Base-by-base conservation (phyloP, 2,329 filamentous ascomycete species). In the Cadophora sp. region DNA sequence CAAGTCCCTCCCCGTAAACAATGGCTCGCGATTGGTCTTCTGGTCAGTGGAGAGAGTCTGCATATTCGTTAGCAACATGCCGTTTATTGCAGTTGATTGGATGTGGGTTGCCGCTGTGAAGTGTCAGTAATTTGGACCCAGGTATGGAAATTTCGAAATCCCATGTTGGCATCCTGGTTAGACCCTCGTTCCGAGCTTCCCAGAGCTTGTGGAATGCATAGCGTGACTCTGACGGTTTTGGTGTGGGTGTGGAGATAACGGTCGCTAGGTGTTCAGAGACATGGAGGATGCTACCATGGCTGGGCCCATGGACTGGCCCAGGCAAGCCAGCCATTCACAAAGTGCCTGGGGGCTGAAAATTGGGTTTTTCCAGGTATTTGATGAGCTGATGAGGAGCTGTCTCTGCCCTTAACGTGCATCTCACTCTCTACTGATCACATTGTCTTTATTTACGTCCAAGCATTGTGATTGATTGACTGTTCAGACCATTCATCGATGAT, bases 211-310 rank as follows among this genome's bases (percentile, higher is more conserved):
- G 31, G 19, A 27, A 27, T 40, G 12, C 11, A 24, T 40, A 19
- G 22, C 2, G 14, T 40, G 31, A 9, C 8, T 9, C n/a, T 19
- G 22, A 1, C 40, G 31, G 34, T 59, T 4, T 26, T 37, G 31
- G 29, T 26, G 1, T 24, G 3, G n/a, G 5, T 59, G 55, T 59
- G 56, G 31, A 43, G 34, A 59, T 27, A 37, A 59, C 34, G 55
- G n/a, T 40, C 34, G 31, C 56, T 59, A 40, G 43, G 56, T 59
- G 56, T 59, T 40, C 43, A n/a, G 19, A 22, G 55, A 16, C 11
- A 24, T n/a, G 7, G 6, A 34, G n/a, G n/a, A 24, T 58, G 11
- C 8, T 55, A 55, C 12, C 19, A 31, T 26, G 14, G 27, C 51
- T 5, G 16, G 16, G 12, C 16, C 19, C 40, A 16, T 16, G 12